Base-by-base conservation (phyloP, 2,329 filamentous ascomycete genomes). In the Neopestalotiopsis sp. region DNA sequence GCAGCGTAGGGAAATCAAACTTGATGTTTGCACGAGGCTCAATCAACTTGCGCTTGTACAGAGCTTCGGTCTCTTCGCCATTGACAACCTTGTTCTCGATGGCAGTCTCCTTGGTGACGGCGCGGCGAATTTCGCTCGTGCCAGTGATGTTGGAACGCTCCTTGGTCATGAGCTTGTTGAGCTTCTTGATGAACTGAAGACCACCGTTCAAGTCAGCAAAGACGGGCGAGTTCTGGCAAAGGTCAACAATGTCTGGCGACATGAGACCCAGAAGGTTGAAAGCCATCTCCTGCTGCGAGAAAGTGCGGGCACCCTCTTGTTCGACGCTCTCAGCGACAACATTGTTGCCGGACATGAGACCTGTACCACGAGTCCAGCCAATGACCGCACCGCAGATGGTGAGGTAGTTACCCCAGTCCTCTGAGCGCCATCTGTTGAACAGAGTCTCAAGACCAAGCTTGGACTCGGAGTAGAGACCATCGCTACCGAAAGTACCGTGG, bases 241-340 rank as follows among this genome's bases (percentile, higher is more conserved):
- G 89, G 79, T 99, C 94, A 74, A 97, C 95, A 75, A 99, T 93
- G 34, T 91, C 89, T 49, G 96, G 95, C 1, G 95, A 93, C 96
- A 99, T 97, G 66, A 99, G 89, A 74, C 96, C 95, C 59, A 99
- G 89, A 73, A 99, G 84, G 83, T 99, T 99, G 88, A 99, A 99
- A 17, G 96, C 96, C 96, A 99, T 99, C 83, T 99, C 96, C 80
- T 97, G 94, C 84, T 98, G 96, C 10, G 95, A 98, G 87, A 99
- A 99, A 4, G 96, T 99, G 75, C 96, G 94, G 32, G 98, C 96
- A 76, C 96, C 96, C 74, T 97, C 96, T 75, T 93, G 94, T 85
- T 99, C 96, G 68, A 99, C 94, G 70, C 95, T 96, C 81, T 98
- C 95, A 45, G 96, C 96, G 73, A 98, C 95, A 75, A 98, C 91